Evolutionary conservation across 2,329 filamentous ascomycete genomes (phyloP).

Genomic region (Corynespora cassiicola): DNA sequence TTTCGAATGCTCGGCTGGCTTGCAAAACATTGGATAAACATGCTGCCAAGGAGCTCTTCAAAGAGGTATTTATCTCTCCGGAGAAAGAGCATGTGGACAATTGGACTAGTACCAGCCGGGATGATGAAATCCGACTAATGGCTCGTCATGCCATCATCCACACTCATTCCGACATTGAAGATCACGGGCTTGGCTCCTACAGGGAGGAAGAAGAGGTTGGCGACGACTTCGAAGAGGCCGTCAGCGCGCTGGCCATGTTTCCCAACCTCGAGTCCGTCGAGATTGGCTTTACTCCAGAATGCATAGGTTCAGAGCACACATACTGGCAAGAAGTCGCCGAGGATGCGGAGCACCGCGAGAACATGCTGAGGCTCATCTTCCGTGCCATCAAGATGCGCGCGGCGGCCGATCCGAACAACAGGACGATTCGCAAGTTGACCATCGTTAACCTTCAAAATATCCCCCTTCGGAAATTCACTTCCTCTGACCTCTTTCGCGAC

Average conservation of each 20-base stretch:
- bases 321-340: conserved; percentile 2
- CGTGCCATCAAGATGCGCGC: conserved; percentile 2
- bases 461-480: conserved; percentile 8
- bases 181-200: neutral
- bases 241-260: conserved; percentile 2
- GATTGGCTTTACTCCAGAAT: conserved; percentile 8
- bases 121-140: conserved; percentile 6
- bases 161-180: conserved; percentile 4
- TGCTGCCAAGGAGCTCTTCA: conserved; percentile 6
- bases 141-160: conserved; percentile 11
- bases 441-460: conserved; percentile 16
- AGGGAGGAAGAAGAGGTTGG: neutral
- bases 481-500: conserved; percentile 10
- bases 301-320: too few relatives aligned
- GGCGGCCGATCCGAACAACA: conserved; percentile 7
- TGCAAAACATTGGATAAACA: conserved; percentile 4
- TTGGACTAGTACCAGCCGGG: conserved; percentile 10
- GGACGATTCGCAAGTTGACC: conserved; percentile 11
- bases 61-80: conserved; percentile 2
- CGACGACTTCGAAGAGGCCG: neutral
- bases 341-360: conserved; percentile 1
- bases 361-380: conserved; percentile 5
- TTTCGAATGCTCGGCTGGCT: conserved; percentile 3
- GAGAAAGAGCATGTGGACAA: neutral
- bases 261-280: conserved; percentile 5